A percentile compares a stretch with the other conserved stretches of the same genome.
Evolutionary conservation across 345 rosid genomes (phyloP).

Genomic region (Salix viminalis): DNA sequence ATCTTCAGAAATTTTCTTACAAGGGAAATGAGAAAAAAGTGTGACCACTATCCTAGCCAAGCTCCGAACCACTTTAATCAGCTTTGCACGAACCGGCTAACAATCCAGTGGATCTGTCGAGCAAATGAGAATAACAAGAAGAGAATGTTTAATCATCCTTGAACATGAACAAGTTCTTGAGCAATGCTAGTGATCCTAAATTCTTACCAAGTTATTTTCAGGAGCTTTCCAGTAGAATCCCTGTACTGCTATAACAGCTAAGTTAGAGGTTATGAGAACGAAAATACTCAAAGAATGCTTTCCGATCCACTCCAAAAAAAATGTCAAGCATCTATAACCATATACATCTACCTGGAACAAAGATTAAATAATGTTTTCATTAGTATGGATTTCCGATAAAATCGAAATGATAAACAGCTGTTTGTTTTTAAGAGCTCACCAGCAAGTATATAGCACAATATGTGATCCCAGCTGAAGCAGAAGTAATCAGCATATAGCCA

Average conservation of each 20-base stretch:
- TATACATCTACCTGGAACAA: constrained; percentile 36
- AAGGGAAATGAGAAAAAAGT: not conserved
- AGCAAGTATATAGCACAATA: constrained; percentile 34
- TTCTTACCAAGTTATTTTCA: constrained; percentile 36
- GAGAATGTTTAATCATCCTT: not conserved
- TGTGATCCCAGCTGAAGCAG: constrained; percentile 39
- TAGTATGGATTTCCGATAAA: not conserved
- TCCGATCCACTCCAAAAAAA: constrained; percentile 44
- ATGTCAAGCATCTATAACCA: constrained; percentile 24
- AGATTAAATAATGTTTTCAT: not conserved
- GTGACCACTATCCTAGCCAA: not conserved
- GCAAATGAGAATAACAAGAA: not conserved
- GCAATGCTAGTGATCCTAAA: not conserved
- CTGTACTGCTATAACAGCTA: constrained; percentile 31
- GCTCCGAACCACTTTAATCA: not conserved
- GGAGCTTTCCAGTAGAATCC: constrained; percentile 40
- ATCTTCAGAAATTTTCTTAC: not conserved
- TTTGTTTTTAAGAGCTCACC: constrained; percentile 20
- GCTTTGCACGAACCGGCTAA: constrained; percentile 16
- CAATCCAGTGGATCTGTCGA: constrained; percentile 38
- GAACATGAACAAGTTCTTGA: not conserved
- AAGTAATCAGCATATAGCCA: constrained; percentile 42
- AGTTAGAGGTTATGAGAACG: constrained; percentile 33
- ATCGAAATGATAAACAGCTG: not conserved
- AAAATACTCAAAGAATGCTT: constrained; percentile 41